Base-by-base conservation (phyloP, 2,329 filamentous ascomycete genomes). In the Ophiobolus disseminans region DNA sequence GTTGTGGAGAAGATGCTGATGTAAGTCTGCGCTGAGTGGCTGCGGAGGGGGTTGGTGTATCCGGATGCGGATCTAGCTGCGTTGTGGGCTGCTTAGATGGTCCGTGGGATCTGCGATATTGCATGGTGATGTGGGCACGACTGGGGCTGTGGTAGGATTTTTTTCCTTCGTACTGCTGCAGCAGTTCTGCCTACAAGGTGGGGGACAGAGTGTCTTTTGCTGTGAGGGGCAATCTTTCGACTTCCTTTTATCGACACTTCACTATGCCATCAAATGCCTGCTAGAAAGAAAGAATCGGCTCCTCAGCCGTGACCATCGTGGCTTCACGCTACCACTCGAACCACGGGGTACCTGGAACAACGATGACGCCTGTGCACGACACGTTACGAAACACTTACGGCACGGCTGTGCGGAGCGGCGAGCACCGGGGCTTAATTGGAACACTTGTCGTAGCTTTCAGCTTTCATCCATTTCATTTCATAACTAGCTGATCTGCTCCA, bases 301-400 rank as follows among this genome's bases (percentile, higher is more conserved):
- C 14, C 26, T 26, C 26, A 30, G 35, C 23, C 39, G 38, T 43
- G 28, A 41, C 40, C 31, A 39, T 45, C 30, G 31, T 47, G 53
- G 50, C 53, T 50, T 47, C 26, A 40, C 40, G 40, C n/a, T 42
- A 45, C 40, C 30, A 50, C 40, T 38, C 58, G 46, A 48, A 53
- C 53, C 43, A 37, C 57, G 44, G 55, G 36, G 36, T 50, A 45
- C 49, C 42, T 46, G 53, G 60, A 53, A 57, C 56, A 49, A 48
- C 51, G 48, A 62, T 63, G 55, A 63, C 59, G 59, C 58, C 57
- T 54, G 52, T 55, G 57, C 59, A 55, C 45, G 50, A 53, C 48
- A 57, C 50, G 53, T 60, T 62, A 64, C 61, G 61, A 58, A 64
- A 62, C 58, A 50, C 47, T 58, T 53, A 53, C 57, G 59, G 57